Conservation (phyloP, 805 yeast genomes). For the Myxozyma lipomycoides region DNA sequence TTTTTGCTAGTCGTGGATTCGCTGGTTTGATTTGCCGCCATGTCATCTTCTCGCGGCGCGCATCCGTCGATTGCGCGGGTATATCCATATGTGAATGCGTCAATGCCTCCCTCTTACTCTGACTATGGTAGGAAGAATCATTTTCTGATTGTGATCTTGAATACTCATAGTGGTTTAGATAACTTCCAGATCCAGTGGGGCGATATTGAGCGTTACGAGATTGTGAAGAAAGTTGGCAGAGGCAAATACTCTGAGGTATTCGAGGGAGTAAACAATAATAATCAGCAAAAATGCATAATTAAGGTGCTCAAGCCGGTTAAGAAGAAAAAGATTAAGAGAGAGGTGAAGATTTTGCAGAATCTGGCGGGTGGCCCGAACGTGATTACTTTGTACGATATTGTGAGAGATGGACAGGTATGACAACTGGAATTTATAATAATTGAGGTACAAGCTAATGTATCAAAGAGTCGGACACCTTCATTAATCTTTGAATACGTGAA, state of each 20-base stretch:
- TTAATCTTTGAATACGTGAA: conserved; percentile 79
- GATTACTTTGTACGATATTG: conserved; percentile 71
- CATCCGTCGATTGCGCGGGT: conserved; percentile 51
- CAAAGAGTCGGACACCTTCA: conserved; percentile 68
- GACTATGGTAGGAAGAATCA: conserved; percentile 54
- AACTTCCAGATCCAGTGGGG: conserved; percentile 62
- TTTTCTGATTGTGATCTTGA: not conserved
- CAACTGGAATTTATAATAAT: not conserved
- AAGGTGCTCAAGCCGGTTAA: conserved; percentile 91
- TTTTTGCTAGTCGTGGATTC: no score
- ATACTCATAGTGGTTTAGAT: conserved; percentile 33
- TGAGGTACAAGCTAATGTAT: not conserved
- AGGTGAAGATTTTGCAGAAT: conserved; percentile 81
- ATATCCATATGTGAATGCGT: conserved; percentile 68
- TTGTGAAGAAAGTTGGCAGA: conserved; percentile 78
- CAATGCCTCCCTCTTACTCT: conserved; percentile 72
- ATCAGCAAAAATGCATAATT: conserved; percentile 66
- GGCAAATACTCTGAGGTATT: conserved; percentile 96
- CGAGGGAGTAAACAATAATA: conserved; percentile 68
- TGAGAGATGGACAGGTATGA: conserved; percentile 60
- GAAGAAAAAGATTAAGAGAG: conserved; percentile 85
- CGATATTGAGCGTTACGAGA: conserved; percentile 59
- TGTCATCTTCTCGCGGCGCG: not conserved
- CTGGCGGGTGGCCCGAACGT: conserved; percentile 81
- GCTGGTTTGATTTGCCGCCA: no score